phyloP scores from a whole-genome alignment of 2,329 filamentous ascomycete species.

The Colletotrichum gloeosporioides region DNA sequence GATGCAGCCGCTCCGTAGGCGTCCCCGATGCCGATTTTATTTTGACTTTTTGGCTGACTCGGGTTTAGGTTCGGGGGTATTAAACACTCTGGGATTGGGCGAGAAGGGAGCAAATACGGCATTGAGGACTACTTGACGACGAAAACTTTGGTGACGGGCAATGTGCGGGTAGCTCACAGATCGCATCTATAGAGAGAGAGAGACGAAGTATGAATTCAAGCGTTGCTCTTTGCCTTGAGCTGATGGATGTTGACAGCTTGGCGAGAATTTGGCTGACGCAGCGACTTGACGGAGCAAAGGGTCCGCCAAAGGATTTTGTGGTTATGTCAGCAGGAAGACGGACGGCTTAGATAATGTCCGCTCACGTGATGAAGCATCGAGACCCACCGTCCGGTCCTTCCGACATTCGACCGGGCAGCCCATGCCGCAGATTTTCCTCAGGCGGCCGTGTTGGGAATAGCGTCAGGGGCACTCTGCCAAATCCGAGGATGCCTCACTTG shows the following conservation, averaged over 20 bases:
- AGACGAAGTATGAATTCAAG: not conserved
- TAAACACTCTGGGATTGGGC: conserved; percentile 81
- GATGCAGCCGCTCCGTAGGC: conserved; percentile 54
- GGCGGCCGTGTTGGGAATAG: not conserved
- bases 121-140: conserved; percentile 78
- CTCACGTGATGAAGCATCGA: not conserved
- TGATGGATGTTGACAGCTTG: not conserved
- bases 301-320: not conserved
- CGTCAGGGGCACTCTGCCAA: not conserved
- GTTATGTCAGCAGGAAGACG: not conserved
- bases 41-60: not conserved
- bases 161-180: not conserved
- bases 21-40: not conserved
- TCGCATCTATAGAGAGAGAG: not conserved
- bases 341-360: not conserved
- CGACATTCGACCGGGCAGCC: not conserved
- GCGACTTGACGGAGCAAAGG: not conserved
- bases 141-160: conserved; percentile 53
- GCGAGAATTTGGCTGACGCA: not conserved
- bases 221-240: not conserved
- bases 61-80: conserved; percentile 71
- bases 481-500: not conserved
- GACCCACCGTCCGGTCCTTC: not conserved
- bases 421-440: not conserved
- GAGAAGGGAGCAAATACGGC: conserved; percentile 79